Evolutionary conservation across 345 rosid species (phyloP).

Genomic region (Arabis hirsuta): DNA sequence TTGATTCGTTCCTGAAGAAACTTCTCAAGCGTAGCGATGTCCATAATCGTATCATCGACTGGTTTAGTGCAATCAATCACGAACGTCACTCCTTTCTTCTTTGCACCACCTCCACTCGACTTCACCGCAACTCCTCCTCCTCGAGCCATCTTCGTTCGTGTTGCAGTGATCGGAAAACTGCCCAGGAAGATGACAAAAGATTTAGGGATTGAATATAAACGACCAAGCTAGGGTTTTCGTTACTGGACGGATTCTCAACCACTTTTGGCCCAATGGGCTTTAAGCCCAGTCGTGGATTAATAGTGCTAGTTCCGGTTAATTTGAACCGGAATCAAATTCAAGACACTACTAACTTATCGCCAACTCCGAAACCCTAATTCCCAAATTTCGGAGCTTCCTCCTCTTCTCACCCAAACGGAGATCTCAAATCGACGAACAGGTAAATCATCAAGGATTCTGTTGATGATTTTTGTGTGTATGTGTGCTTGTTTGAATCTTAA

Average conservation of each 20-base stretch:
- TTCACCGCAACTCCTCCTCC: conserved; percentile 32
- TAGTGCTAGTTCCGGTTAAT: background rate
- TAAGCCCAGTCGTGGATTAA: background rate
- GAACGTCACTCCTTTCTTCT: conserved; percentile 67
- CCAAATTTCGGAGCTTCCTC: conserved; percentile 19
- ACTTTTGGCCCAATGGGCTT: conserved; percentile 1
- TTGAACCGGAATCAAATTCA: background rate
- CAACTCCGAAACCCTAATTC: conserved; percentile 19
- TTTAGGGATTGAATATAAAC: background rate
- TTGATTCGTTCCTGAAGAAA: conserved; percentile 85
- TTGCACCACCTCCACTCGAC: conserved; percentile 43
- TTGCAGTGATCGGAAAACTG: background rate
- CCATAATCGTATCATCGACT: conserved; percentile 81
- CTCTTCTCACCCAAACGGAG: background rate
- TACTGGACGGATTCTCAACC: too few species aligned
- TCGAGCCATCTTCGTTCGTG: conserved; percentile 40
- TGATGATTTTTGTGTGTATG: too few species aligned
- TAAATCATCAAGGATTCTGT: background rate
- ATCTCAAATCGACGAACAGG: conserved; percentile 34
- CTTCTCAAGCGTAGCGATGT: conserved; percentile 75
- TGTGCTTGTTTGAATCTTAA: background rate
- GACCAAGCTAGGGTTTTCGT: background rate
- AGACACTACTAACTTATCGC: background rate
- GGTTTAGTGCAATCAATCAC: conserved; percentile 75
- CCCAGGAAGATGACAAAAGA: background rate